Evolutionary conservation across 148 eudicot species (phyloP), one percentile per base, ranked within the genome.

Genomic region (Selenicereus undatus): DNA sequence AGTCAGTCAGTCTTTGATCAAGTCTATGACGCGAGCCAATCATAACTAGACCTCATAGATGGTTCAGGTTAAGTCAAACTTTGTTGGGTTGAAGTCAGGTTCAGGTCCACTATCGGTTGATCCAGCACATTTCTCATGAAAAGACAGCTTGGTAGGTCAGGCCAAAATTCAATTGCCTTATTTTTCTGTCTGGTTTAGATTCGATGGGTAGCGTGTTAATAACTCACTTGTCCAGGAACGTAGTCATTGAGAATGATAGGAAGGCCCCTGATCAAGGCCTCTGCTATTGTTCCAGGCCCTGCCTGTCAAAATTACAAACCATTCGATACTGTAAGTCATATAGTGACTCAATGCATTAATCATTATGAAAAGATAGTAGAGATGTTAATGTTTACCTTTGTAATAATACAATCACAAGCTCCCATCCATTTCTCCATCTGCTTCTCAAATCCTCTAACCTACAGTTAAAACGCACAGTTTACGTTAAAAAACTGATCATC

Each of bases 351-450:
- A 32, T 32, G 32, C 24, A 48, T n/a, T 26, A 45, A 20, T 5
- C 43, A 50, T 11, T 48, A 8, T 45, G 42, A 16, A 21, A 48
- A 48, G 52, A 48, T 48, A 8, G 14, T 48, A 1, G 5, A 10
- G 72, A 27, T 36, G 56, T 7, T 30, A 24, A 14, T 18, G 68
- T 83, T 42, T 85, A 95, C 98, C 88, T 95, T 95, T 65, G 98
- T 95, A 29, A 95, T 95, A 71, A 95, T 95, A 82, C 98, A 95
- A 81, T 95, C 98, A 80, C 98, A 95, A 85, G 96, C 94, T 58
- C 97, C 97, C 98, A 95, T 95, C 97, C 97, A 95, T 84, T 91
- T 95, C 86, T 90, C 92, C 97, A 95, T 95, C 78, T 91, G 96
- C 78, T 85, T 91, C 88, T 95, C 96, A 78, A 95, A 95, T 56